Base-by-base conservation (phyloP, 306 rosid genomes). In the Lotus japonicus region DNA sequence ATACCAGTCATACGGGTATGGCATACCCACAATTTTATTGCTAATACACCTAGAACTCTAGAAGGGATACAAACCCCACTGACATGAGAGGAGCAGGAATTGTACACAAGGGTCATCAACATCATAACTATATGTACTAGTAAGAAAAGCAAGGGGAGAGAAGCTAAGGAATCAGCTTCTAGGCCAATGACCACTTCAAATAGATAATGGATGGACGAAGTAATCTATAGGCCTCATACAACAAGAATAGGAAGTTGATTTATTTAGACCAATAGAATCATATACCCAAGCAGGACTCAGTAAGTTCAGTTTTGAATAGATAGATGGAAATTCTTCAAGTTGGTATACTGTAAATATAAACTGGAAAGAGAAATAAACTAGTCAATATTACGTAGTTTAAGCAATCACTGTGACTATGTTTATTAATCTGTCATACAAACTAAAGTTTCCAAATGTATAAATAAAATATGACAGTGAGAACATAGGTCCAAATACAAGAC, bases 181-280 rank as follows among this genome's bases (percentile, higher is more conserved):
- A n/a, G 62, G 44, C n/a, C 70, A 72, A 72, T 50, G 8, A 60
- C 39, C 38, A 23, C 41, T 50, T 68, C 38, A 58, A 16, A 28
- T 14, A 11, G 33, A 21, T 16, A 38, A 56, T 18, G 68, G 21
- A 21, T 38, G 23, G 33, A 46, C 8, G n/a, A 38, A 41, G 36
- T 12, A 75, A 58, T 18, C 35, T 48, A 15, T 19, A 39, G 61
- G 33, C 58, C 67, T 70, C 67, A 33, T 17, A 11, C 56, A 44
- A 56, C 66, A 53, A 53, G 9, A 53, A n/a, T 12, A 5, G 13
- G 4, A 41, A 16, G 5, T 33, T 61, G 42, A 11, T 10, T 46
- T 5, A 45, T 17, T 52, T 62, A 43, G 53, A 36, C 28, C 66
- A 3, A 35, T 12, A 62, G 70, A 69, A 53, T 18, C 3, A 51